A percentile compares a stretch with the other conserved stretches of the same genome.
phyloP scores from a whole-genome alignment of 2,329 filamentous ascomycete genomes.

The Phaeosphaeriaceae sp. region DNA sequence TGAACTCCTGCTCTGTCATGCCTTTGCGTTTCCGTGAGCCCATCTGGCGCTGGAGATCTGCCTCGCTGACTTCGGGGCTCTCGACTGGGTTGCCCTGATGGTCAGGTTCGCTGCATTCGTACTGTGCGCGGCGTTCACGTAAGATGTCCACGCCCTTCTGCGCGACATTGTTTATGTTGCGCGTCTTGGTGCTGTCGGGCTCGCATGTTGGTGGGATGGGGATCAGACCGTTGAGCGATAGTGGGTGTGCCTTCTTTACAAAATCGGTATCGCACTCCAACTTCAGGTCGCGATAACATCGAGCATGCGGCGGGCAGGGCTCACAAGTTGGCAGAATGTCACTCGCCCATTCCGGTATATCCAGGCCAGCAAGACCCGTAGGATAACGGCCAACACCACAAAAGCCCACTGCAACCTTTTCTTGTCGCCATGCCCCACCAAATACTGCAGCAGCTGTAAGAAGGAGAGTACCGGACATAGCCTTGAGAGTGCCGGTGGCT shows the following conservation, averaged over 20 bases:
- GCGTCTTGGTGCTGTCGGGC: slow-evolving; percentile 90
- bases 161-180: slow-evolving; percentile 84
- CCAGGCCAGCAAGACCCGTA: slow-evolving; percentile 64
- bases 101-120: slow-evolving; percentile 82
- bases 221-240: slow-evolving; percentile 79
- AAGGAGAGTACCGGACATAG: slow-evolving; percentile 74
- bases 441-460: slow-evolving; percentile 75
- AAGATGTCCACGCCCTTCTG: slow-evolving; percentile 88
- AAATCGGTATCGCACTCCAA: slow-evolving; percentile 88
- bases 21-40: slow-evolving; percentile 78
- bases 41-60: slow-evolving; percentile 79
- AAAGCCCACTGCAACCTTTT: slow-evolving; percentile 95
- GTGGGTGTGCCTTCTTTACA: slow-evolving; percentile 81
- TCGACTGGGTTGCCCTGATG: slow-evolving; percentile 66
- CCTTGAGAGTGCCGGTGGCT: slow-evolving; percentile 61
- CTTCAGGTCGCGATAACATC: slow-evolving; percentile 80
- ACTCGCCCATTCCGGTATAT: slow-evolving; percentile 76
- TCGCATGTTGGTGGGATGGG: slow-evolving; percentile 92
- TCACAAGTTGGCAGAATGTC: slow-evolving; percentile 83
- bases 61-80: slow-evolving; percentile 70
- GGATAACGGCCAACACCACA: slow-evolving; percentile 78
- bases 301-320: slow-evolving; percentile 86
- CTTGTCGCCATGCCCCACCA: slow-evolving; percentile 85
- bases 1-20: slow-evolving; percentile 87
- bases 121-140: slow-evolving; percentile 83